These are phyloP conservation scores for Pythium dissimile DNA, from an alignment of 352 stramenopile species.

Conservation along the genomic window DNA sequence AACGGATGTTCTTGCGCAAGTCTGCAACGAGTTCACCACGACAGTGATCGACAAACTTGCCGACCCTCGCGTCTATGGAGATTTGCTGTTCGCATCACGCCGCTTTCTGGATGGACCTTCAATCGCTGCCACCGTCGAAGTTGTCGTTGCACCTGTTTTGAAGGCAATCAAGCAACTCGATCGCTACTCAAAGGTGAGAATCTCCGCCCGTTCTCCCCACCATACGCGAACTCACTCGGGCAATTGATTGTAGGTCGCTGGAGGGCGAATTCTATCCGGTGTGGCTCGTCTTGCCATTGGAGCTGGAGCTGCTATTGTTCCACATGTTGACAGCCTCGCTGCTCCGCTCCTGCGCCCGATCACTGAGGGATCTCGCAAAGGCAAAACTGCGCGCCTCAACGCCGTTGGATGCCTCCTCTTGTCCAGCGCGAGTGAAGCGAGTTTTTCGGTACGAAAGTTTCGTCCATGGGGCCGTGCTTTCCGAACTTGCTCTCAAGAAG, in stretches of 20 bases:
- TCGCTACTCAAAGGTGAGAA: conserved; percentile 68
- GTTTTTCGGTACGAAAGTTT: conserved; percentile 5
- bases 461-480: no score
- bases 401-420: conserved; percentile 9
- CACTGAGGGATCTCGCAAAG: background rate
- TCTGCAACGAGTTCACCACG: conserved; percentile 44
- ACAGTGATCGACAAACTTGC: conserved; percentile 61
- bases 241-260: conserved; percentile 22
- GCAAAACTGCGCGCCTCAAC: conserved; percentile 5
- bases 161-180: conserved; percentile 56
- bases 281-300: conserved; percentile 15
- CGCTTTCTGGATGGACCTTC: conserved; percentile 28
- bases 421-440: background rate
- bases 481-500: background rate
- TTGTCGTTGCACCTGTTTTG: conserved; percentile 33
- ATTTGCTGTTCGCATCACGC: conserved; percentile 40
- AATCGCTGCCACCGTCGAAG: conserved; percentile 28
- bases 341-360: conserved; percentile 6
- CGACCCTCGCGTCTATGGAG: conserved; percentile 66
- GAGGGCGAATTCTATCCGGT: conserved; percentile 41
- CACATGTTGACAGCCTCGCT: conserved; percentile 14
- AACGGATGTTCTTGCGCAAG: conserved; percentile 24
- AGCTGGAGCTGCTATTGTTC: background rate
- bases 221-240: background rate
- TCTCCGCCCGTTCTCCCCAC: no score